Conservation (phyloP, 2,329 filamentous ascomycete species). For the Sphaerulina vaccinii region DNA sequence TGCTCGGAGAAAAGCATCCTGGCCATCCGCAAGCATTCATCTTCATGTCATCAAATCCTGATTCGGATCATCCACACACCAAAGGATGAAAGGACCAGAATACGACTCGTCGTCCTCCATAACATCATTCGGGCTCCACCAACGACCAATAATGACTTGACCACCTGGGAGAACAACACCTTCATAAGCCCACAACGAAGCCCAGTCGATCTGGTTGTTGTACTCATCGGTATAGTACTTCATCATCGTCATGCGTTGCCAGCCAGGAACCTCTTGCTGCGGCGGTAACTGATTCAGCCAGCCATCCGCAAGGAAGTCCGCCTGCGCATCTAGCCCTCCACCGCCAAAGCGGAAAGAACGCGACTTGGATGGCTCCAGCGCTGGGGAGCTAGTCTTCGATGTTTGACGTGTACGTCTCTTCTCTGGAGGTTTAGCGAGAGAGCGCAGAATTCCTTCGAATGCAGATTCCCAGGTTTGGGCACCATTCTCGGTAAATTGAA, state of each 20-base stretch:
- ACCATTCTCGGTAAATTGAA: constrained; percentile 26
- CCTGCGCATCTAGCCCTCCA: constrained; percentile 39
- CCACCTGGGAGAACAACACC: constrained; percentile 50
- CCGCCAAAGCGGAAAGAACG: constrained; percentile 40
- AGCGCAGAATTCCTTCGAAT: constrained; percentile 44
- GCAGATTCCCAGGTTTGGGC: constrained; percentile 37
- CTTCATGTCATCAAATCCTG: too few relatives aligned
- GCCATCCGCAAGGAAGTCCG: constrained; percentile 41
- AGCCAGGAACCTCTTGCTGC: constrained; percentile 53
- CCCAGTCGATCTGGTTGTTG: constrained; percentile 27
- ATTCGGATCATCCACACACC: constrained; percentile 32
- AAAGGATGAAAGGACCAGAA: constrained; percentile 45
- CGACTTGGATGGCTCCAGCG: constrained; percentile 6
- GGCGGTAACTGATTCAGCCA: constrained; percentile 52
- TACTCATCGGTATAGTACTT: constrained; percentile 46
- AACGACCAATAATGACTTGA: constrained; percentile 48
- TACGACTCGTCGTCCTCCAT: constrained; percentile 33
- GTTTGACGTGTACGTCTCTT: constrained; percentile 36
- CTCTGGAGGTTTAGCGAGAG: constrained; percentile 30
- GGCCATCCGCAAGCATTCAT: too few relatives aligned
- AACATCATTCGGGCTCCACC: constrained; percentile 43
- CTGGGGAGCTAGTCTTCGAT: constrained; percentile 27
- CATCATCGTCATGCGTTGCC: constrained; percentile 56
- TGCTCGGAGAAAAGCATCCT: too few relatives aligned
- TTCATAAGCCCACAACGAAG: constrained; percentile 50